Conservation (phyloP, 345 rosid genomes). For the Pistacia vera region DNA sequence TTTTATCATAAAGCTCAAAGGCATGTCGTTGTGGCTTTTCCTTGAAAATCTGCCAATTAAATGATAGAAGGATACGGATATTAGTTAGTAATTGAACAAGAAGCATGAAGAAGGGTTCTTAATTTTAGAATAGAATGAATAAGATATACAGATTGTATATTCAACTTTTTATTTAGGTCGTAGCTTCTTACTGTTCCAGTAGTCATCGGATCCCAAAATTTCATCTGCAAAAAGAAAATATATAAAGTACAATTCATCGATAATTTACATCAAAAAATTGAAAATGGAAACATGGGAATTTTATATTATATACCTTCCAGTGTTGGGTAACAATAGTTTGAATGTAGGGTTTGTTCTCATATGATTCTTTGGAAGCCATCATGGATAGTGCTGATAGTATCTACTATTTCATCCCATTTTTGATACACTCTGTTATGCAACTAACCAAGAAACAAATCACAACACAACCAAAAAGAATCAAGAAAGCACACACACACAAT, state of each 20-base stretch:
- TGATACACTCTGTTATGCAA: slow-evolving; percentile 48
- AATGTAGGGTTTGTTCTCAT: slow-evolving; percentile 60
- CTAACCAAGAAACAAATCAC: too few species aligned
- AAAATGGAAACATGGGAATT: neutral
- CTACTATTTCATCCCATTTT: slow-evolving; percentile 39
- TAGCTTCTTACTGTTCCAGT: slow-evolving; percentile 64
- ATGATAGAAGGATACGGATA: too few species aligned
- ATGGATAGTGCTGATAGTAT: slow-evolving; percentile 53
- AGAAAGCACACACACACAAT: too few species aligned
- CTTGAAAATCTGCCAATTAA: slow-evolving; percentile 47
- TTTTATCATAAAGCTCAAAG: slow-evolving; percentile 46
- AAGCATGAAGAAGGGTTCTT: too few species aligned
- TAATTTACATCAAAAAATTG: too few species aligned
- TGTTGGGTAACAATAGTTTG: slow-evolving; percentile 33
- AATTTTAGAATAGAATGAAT: too few species aligned
- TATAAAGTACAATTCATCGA: neutral
- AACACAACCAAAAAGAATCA: too few species aligned
- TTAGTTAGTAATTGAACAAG: too few species aligned
- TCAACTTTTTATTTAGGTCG: too few species aligned
- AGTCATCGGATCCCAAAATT: slow-evolving; percentile 54
- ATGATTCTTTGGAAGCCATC: slow-evolving; percentile 68
- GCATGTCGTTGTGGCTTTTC: slow-evolving; percentile 62
- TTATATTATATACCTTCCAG: slow-evolving; percentile 33
- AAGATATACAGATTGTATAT: too few species aligned
- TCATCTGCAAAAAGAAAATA: slow-evolving; percentile 47